phyloP scores from a whole-genome alignment of 1,139 yeast species.

The Suhomyces terraborum region DNA sequence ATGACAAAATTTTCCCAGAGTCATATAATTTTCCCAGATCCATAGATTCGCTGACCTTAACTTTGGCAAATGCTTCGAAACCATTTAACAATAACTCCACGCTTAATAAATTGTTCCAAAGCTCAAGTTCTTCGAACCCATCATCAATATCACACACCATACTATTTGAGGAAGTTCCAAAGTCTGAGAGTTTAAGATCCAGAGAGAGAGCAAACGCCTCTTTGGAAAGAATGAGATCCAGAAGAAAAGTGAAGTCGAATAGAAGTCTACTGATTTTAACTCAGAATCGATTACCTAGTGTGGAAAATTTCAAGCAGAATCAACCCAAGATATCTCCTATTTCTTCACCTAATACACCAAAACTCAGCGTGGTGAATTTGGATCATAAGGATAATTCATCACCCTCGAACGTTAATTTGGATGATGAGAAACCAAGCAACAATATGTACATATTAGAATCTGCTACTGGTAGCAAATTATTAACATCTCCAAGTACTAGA shows the following conservation, averaged over 20 bases:
- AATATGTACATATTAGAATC: slow-evolving; percentile 1
- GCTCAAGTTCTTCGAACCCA: slow-evolving; percentile 4
- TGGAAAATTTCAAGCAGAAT: slow-evolving; percentile 10
- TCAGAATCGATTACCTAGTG: slow-evolving; percentile 28
- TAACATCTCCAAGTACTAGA: slow-evolving; percentile 3
- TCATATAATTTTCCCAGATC: slow-evolving; percentile 7
- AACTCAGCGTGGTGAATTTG: slow-evolving; percentile 5
- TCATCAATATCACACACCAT: slow-evolving; percentile 11
- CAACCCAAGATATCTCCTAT: slow-evolving; percentile 11
- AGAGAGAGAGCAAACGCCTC: slow-evolving; percentile 70
- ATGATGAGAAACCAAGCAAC: neutral
- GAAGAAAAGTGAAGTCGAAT: slow-evolving; percentile 56
- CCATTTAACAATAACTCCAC: neutral
- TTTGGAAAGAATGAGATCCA: slow-evolving; percentile 59
- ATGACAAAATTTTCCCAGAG: slow-evolving; percentile 14
- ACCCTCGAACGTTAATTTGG: neutral
- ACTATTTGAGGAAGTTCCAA: slow-evolving; percentile 35
- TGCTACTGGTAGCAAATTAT: slow-evolving; percentile 1
- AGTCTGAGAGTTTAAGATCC: slow-evolving; percentile 42
- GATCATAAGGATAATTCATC: neutral
- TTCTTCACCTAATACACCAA: slow-evolving; percentile 16
- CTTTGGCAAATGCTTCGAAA: slow-evolving; percentile 1
- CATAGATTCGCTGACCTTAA: slow-evolving; percentile 4
- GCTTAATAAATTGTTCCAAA: slow-evolving; percentile 16
- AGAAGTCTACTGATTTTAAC: slow-evolving; percentile 33